Conservation (phyloP, 345 rosid species). For the Noccaea bulbosa region DNA sequence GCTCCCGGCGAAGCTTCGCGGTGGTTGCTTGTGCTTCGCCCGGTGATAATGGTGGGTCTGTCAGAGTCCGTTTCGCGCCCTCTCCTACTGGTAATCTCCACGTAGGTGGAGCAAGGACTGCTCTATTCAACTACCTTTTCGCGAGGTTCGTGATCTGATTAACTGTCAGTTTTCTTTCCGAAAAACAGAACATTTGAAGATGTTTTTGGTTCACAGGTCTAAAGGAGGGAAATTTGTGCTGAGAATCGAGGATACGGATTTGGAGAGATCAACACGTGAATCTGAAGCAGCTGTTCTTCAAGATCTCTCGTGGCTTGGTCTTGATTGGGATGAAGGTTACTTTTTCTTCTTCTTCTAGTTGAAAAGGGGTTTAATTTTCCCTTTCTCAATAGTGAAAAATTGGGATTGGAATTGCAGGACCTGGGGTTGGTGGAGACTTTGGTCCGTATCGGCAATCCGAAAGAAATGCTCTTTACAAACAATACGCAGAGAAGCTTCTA, state of each 20-base stretch:
- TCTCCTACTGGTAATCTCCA: conserved; percentile 97
- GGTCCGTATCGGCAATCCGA: conserved; percentile 96
- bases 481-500: conserved; percentile 74
- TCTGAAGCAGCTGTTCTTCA: conserved; percentile 91
- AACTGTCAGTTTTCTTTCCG: not conserved
- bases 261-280: conserved; percentile 89
- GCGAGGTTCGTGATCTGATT: conserved; percentile 58
- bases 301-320: conserved; percentile 93
- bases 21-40: conserved; percentile 39
- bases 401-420: conserved; percentile 54
- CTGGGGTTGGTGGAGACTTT: conserved; percentile 76
- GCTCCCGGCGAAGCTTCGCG: conserved; percentile 38
- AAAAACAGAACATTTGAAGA: not conserved
- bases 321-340: conserved; percentile 91
- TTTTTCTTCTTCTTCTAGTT: conserved; percentile 1
- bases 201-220: conserved; percentile 53
- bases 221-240: conserved; percentile 89
- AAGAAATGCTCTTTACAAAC: conserved; percentile 78
- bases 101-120: conserved; percentile 98
- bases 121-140: conserved; percentile 91
- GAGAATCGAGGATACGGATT: conserved; percentile 92
- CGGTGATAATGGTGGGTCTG: conserved; percentile 38
- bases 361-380: not conserved
- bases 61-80: conserved; percentile 96
- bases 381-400: not conserved